phyloP scores from a whole-genome alignment of 2,329 filamentous ascomycete genomes.

The Xylariaceae sp. region DNA sequence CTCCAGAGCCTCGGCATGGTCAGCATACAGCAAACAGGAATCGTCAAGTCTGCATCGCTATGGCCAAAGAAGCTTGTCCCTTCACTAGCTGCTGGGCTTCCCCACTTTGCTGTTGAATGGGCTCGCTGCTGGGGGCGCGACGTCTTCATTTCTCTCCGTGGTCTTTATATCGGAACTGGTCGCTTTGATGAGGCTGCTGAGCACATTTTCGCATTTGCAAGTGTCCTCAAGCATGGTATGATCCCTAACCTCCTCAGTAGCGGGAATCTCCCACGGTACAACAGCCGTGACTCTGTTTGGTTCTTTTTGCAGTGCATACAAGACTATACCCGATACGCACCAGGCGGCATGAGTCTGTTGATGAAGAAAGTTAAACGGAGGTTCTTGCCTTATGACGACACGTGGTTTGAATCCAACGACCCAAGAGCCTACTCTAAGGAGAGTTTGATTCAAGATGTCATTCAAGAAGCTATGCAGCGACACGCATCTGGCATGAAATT shows the following conservation, averaged over 20 bases:
- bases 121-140: slow-evolving; percentile 97
- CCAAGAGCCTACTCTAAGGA: slow-evolving; percentile 82
- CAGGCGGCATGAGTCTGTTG: slow-evolving; percentile 76
- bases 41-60: slow-evolving; percentile 87
- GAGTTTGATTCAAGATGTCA: slow-evolving; percentile 85
- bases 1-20: slow-evolving; percentile 88
- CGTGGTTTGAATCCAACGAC: slow-evolving; percentile 87
- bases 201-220: slow-evolving; percentile 93
- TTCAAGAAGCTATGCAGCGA: slow-evolving; percentile 91
- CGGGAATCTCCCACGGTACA: slow-evolving; percentile 87
- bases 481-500: slow-evolving; percentile 92
- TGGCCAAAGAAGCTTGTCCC: slow-evolving; percentile 87
- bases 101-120: slow-evolving; percentile 94
- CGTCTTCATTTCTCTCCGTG: slow-evolving; percentile 93
- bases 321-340: slow-evolving; percentile 84
- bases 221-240: slow-evolving; percentile 97
- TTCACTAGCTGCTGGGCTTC: slow-evolving; percentile 87
- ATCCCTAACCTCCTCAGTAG: slow-evolving; percentile 92
- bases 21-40: slow-evolving; percentile 87
- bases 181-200: slow-evolving; percentile 89
- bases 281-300: slow-evolving; percentile 95
- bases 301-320: slow-evolving; percentile 97
- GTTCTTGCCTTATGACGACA: slow-evolving; percentile 95
- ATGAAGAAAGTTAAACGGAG: slow-evolving; percentile 80
- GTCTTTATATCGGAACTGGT: slow-evolving; percentile 88